Base-by-base conservation (phyloP, 148 eudicot genomes). In the Fagopyrum tataricum region DNA sequence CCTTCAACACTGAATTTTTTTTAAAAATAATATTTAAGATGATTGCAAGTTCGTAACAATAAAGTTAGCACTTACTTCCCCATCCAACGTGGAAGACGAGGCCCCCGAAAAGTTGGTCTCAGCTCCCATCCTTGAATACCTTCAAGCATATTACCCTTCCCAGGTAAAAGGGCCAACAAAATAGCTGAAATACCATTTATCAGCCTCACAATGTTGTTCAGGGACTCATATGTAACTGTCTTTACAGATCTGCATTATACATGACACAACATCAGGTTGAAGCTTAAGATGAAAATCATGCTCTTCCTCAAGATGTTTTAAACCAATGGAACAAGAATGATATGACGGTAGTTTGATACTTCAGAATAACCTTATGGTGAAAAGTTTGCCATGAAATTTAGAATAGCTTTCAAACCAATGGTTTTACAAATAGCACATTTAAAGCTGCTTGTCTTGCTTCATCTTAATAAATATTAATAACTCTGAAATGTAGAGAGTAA, bases 91-190 rank as follows among this genome's bases (percentile, higher is more conserved):
- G 99, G 99, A 75, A 95, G 87, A 37, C 91, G 87, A 52, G 99
- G 99, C 72, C 96, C 99, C 73, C 99, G 90, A 72, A 90, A 92
- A 69, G 91, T 87, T 64, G 99, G 99, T 79, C 91, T 83, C 74
- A 95, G 85, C 72, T 95, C 99, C 99, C 99, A 95, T 58, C 99
- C 99, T 73, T 91, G 97, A 69, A 95, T 73, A 76, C 99, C 99
- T 89, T 95, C 99, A 62, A 95, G 88, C 73, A 95, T 87, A 75
- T 89, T 82, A 78, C 94, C 79, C 77, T 95, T 95, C 74, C 97
- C 97, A 1, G 99, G 99, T 78, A 95, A 85, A 55, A 95, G 24
- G 58, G 97, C 87, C 85, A 95, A 80, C 78, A 95, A 69, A 71
- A 95, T 70, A 18, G 97, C 94, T 56, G 99, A 95, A 41, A 95